phyloP scores from a whole-genome alignment of 495 filamentous ascomycete species.

The Tuber borchii region DNA sequence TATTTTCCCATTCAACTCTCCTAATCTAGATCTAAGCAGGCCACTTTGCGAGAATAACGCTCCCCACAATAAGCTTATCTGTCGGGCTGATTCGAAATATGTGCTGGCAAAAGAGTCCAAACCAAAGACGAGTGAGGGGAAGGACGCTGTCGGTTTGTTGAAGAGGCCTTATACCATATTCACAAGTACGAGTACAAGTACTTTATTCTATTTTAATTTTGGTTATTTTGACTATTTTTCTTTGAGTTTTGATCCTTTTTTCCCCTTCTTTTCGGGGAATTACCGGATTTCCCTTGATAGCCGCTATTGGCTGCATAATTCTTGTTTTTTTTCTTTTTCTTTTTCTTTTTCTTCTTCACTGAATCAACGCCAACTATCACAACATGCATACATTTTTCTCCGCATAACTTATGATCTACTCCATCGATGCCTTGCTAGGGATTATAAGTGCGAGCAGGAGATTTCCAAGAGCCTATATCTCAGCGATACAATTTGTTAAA shows the following conservation, averaged over 20 bases:
- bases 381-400: neutral
- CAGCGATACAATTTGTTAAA: neutral
- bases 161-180: neutral
- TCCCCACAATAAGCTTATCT: conserved; percentile 5
- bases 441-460: neutral
- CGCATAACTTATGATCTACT: neutral
- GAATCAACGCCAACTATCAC: neutral
- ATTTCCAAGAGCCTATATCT: neutral
- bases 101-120: neutral
- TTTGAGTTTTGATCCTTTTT: neutral
- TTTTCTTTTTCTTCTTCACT: neutral
- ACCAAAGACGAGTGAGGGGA: neutral
- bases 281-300: neutral
- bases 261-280: neutral
- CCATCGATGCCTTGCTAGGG: neutral
- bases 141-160: neutral
- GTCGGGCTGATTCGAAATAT: neutral
- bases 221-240: neutral
- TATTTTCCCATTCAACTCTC: neutral
- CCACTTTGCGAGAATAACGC: neutral
- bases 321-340: no score
- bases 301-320: neutral
- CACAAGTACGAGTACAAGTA: neutral
- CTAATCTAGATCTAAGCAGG: neutral
- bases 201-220: neutral